Evolutionary conservation across 257 asterid genomes (phyloP), one percentile per base, ranked within the genome.

Genomic region (Solanum corneliomulleri): DNA sequence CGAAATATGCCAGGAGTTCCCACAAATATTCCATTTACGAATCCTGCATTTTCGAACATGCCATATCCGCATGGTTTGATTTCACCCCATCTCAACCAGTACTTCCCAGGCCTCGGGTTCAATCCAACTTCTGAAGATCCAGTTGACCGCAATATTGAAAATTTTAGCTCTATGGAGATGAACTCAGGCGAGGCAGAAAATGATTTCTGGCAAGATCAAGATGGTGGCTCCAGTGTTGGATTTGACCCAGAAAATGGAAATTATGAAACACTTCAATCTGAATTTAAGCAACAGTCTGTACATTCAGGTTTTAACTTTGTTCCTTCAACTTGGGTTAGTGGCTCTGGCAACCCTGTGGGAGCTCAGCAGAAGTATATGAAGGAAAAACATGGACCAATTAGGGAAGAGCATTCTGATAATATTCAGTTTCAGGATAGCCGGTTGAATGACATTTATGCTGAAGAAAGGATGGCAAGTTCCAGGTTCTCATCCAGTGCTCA

Each of bases 171-270:
- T 71, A 88, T 88, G 89, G 94, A 90, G 87, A 88, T 92, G 91
- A 94, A 88, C 85, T 90, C 95, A 1, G 90, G 89, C 13, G 96
- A 92, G 49, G 90, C 92, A 35, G 95, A 93, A 88, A 90, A 86
- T 89, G 97, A 93, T 69, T 85, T 89, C 86, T 92, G 94, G 94
- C 92, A 88, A 86, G 98, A 93, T 89, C 95, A 89, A 83, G 96
- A 93, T 86, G 91, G 84, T 70, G 90, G 93, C 71, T 90, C 93
- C 77, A 85, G 91, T 68, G 89, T 92, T 77, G 94, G 88, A 49
- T 89, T 86, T 89, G 95, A 92, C 89, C 90, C 90, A 78, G 95
- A 92, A 74, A 89, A 89, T 80, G 94, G 92, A 86, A 93, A 92
- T 80, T 81, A 81, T 72, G 95, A 91, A 58, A 84, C 78, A 42